Evolutionary conservation across 306 rosid species (phyloP).

Genomic region (Castanea mollissima): DNA sequence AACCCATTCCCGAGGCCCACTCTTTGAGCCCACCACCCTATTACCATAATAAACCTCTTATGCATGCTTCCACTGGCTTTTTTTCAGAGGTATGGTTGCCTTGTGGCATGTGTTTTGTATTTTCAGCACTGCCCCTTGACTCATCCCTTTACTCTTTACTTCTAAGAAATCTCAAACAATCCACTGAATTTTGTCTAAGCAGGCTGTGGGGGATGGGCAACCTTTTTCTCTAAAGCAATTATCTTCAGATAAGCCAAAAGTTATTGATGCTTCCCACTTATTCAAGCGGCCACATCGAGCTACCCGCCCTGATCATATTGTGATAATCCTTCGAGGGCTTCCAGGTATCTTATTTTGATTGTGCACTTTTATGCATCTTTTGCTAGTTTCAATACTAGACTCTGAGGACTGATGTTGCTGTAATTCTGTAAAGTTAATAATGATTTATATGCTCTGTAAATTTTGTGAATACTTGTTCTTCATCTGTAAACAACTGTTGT

Average conservation of each 20-base stretch:
- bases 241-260: slow-evolving; percentile 39
- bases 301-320: slow-evolving; percentile 87
- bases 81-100: slow-evolving; percentile 46
- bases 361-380: background rate
- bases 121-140: background rate
- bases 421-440: background rate
- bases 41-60: slow-evolving; percentile 45
- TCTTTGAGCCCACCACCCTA: slow-evolving; percentile 44
- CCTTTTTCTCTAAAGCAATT: slow-evolving; percentile 32
- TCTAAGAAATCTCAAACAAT: slow-evolving; percentile 30
- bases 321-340: slow-evolving; percentile 84
- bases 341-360: slow-evolving; percentile 56
- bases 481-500: too few relatives aligned
- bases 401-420: background rate
- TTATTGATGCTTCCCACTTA: slow-evolving; percentile 53
- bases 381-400: slow-evolving; percentile 4
- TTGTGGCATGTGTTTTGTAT: slow-evolving; percentile 3
- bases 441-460: background rate
- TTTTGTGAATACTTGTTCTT: too few relatives aligned
- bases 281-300: slow-evolving; percentile 68
- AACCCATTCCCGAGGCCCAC: slow-evolving; percentile 45
- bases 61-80: slow-evolving; percentile 48
- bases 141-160: background rate
- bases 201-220: slow-evolving; percentile 30
- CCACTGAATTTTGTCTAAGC: slow-evolving; percentile 27